phyloP scores from a whole-genome alignment of 345 rosid species.

The Gynandropsis gynandra region DNA sequence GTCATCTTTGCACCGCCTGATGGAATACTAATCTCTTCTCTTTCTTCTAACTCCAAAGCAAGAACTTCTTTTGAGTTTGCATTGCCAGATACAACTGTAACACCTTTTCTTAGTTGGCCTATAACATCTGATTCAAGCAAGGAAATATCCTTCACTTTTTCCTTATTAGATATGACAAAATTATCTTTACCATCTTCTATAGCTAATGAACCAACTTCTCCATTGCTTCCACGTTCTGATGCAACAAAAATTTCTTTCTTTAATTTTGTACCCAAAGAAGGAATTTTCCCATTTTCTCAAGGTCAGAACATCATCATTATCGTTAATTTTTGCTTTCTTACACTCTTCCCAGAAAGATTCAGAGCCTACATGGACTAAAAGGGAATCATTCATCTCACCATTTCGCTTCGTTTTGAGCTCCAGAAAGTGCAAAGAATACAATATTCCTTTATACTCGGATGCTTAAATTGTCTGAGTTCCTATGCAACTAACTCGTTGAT shows the following conservation, averaged over 20 bases:
- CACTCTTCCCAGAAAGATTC: slow-evolving; percentile 15
- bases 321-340: slow-evolving; percentile 15
- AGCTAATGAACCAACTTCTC: slow-evolving; percentile 6
- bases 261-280: neutral
- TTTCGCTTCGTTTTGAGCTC: neutral
- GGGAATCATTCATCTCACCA: slow-evolving; percentile 10
- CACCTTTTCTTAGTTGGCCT: neutral
- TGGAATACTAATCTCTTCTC: neutral
- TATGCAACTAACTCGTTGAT: no score
- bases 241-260: neutral
- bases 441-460: no score
- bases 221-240: slow-evolving; percentile 2
- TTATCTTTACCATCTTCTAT: slow-evolving; percentile 3
- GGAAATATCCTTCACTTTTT: slow-evolving; percentile 8
- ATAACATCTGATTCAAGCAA: slow-evolving; percentile 1
- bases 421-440: no score
- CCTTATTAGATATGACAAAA: slow-evolving; percentile 1
- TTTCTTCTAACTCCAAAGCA: slow-evolving; percentile 2
- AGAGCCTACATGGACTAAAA: slow-evolving; percentile 13
- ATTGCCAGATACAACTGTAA: neutral
- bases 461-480: no score
- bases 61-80: neutral
- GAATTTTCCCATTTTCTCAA: neutral
- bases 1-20: no score
- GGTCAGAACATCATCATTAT: neutral